Base-by-base conservation (phyloP, 306 rosid genomes). In the Prunus dulcis region DNA sequence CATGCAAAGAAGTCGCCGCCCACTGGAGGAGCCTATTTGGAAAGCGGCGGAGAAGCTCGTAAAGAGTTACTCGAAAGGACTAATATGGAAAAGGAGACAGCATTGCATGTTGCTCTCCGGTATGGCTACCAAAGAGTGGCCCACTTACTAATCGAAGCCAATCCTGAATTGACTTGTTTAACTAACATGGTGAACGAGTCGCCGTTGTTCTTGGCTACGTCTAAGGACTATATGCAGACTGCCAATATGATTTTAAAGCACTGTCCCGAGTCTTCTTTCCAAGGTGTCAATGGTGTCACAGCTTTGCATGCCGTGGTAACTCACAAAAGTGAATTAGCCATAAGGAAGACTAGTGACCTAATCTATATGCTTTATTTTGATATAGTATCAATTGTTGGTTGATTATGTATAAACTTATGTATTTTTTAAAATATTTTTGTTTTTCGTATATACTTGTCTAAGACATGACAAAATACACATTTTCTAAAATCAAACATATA, bases 281-380 rank as follows among this genome's bases (percentile, higher is more conserved):
- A 13, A 5, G 73, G 79, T 38, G 66, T 61, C 9, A 41, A 76
- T 2, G 65, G 66, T 50, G 67, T 76, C 43, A 76, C 63, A 11
- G 67, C 22, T 25, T 20, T 76, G 73, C 79, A 76, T 34, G 79
- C 80, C 1, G 80, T 73, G 2, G 23, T 67, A 11, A 67, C 68
- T 55, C 80, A 27, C 0, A 46, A 3, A 5, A 45, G 9, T 43
- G 47, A 43, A 30, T 30, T 30, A 30, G 32, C 32, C 32, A 30
- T 30, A 30, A 30, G 32, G 8, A 10, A 43, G 47, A 6, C 32
- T 30, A 30, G 32, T 3, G 32, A 30, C 32, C 32, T 30, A 3
- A 30, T 30, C 32, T 30, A 30, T 30, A 30, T 30, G 32, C 32
- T 30, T 30, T 30, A 30, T 30, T 30, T 30, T 30, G 32, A 30